Evolutionary conservation across 495 filamentous ascomycete genomes (phyloP), one percentile per base, ranked within the genome.

Genomic region (Xylaria cubensis): DNA sequence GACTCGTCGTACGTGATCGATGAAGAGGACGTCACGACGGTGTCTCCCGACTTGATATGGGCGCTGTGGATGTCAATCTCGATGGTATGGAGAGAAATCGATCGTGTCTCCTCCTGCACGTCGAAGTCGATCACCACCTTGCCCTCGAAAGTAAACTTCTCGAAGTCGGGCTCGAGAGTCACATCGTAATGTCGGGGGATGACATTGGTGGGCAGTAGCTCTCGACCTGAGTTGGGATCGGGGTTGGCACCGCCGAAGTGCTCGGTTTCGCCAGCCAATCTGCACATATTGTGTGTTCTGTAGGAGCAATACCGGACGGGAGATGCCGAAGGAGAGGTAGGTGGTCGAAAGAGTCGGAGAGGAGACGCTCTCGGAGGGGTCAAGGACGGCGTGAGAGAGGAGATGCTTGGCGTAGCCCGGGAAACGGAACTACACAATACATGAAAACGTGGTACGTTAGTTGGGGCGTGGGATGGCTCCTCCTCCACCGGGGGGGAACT

Each of bases 1-100:
- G 88, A 81, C 64, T 89, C 88, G 80, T 92, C 85, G 82, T 91
- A 91, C 6, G 85, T 80, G 34, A 92, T 63, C 17, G 84, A 76
- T 6, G 89, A 88, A 34, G 86, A 85, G 36, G 88, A 86, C 80
- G 80, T 84, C 59, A 84, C 77, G 15, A 83, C 82, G 46, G 75
- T 74, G 9, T 84, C 86, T 39, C 81, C 89, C 44, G 86, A 87
- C 21, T 80, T 84, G 75, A 99, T 82, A 58, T 87, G 89, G 73
- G 92, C 92, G 70, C 85, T 89, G 78, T 95, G 90, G 74, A 98
- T 93, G 32, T 95, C 89, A 74, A 99, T 86, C 75, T 98, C 92
- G 74, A 94, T 84, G 65, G 92, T 91, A 81, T 99, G 97, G 73
- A 99, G 88, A 46, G 94, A 90, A 77, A 99, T 91, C 32, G 93